Percentiles rank a stretch among this genome's conserved stretches.
Evolutionary conservation across 208 protist species (phyloP).

Genomic region (Trichomonas tenax): DNA sequence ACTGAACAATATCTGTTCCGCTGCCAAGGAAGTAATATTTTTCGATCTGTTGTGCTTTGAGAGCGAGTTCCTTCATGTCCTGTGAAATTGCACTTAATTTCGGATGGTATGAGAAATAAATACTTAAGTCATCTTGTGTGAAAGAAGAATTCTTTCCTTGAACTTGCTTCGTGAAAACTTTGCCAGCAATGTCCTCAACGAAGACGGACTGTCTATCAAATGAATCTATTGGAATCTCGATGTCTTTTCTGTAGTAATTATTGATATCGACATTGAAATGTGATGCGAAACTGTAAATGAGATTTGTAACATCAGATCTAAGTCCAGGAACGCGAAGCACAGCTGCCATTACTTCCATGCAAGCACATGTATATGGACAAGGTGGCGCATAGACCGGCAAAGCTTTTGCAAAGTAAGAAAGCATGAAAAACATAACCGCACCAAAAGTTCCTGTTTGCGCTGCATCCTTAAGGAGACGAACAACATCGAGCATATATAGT

Average conservation of each 20-base stretch:
- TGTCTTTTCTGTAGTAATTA: background rate
- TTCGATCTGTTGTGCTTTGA: background rate
- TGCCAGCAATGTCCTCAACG: background rate
- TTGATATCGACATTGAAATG: background rate
- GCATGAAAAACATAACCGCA: background rate
- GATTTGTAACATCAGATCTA: background rate
- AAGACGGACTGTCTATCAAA: background rate
- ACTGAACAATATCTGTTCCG: background rate
- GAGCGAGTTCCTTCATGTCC: background rate
- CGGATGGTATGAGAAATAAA: background rate
- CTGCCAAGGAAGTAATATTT: background rate
- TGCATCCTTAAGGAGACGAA: background rate
- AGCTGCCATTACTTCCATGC: background rate
- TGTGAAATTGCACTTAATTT: background rate
- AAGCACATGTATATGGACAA: background rate
- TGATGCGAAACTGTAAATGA: background rate
- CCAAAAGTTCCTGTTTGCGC: background rate
- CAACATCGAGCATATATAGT: background rate
- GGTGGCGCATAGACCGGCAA: background rate
- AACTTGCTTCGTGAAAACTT: background rate
- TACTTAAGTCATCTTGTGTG: background rate
- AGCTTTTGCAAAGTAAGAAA: background rate
- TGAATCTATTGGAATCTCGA: background rate
- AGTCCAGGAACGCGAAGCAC: background rate
- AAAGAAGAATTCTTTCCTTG: background rate